Evolutionary conservation across 441 rosid genomes (phyloP), one percentile per base, ranked within the genome.

Genomic region (Erodium trifolium): DNA sequence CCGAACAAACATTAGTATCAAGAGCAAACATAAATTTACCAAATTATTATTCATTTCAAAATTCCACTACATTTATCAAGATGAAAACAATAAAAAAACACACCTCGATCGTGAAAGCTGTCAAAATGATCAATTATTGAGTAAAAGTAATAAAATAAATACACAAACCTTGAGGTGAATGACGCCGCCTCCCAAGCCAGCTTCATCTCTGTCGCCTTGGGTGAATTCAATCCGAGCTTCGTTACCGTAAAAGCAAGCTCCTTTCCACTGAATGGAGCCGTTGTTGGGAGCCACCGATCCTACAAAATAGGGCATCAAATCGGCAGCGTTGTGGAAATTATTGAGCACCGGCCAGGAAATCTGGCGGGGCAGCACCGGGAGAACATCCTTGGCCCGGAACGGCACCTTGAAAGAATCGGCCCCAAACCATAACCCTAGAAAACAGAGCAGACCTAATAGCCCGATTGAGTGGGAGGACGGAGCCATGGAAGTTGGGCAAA

Each of bases 331-430:
- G 81, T 88, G 95, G 82, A 93, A 75, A 67, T 79, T 78, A 78
- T 93, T 89, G 71, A 93, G 69, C n/a, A 93, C 91, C 35, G 97
- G 97, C 97, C 96, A 91, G 0, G 99, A 91, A 9, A 93, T 66
- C 85, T 89, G 91, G 70, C 78, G 93, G 9, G 97, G 97, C 12
- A 91, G 76, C 71, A 86, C 77, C 43, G 99, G 96, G 55, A 93
- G 95, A 68, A 91, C 85, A 70, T 93, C 97, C 37, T 86, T 82
- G 73, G 82, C 76, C 73, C 84, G 73, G 67, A 93, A 87, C 0
- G 97, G 97, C 19, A 87, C 80, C 72, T 86, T 88, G 10, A 89
- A 49, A 55, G 91, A 18, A 65, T 76, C 83, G 43, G 78, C 76
- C 74, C 70, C 83, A 43, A 81, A 78, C 67, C 83, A 85, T 68